These are phyloP conservation scores for Aspergillus glaucus DNA, from an alignment of 2,329 filamentous ascomycete species.

Conservation along the genomic window DNA sequence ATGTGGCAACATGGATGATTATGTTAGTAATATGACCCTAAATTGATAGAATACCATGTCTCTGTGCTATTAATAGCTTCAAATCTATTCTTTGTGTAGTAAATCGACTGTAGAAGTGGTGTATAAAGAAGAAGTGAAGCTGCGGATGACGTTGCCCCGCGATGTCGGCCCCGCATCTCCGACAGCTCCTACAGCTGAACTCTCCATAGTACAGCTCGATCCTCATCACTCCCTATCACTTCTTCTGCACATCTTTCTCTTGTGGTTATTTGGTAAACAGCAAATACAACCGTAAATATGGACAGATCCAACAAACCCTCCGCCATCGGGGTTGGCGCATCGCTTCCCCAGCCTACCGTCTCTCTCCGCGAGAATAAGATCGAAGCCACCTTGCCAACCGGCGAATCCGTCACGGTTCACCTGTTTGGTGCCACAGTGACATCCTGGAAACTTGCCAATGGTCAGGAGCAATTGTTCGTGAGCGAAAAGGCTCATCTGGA, in stretches of 20 bases:
- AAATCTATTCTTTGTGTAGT: not conserved
- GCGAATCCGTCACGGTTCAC: conserved; percentile 77
- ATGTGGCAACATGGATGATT: conserved; percentile 40
- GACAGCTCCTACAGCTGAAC: conserved; percentile 1
- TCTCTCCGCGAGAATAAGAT: conserved; percentile 68
- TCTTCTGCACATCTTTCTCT: not conserved
- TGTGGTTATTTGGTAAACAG: no score
- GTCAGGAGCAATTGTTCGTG: conserved; percentile 78
- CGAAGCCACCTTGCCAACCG: conserved; percentile 72
- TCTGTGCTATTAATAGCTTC: not conserved
- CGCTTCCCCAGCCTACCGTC: conserved; percentile 70
- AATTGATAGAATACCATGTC: not conserved
- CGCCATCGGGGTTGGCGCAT: conserved; percentile 67
- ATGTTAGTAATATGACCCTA: not conserved
- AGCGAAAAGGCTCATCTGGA: conserved; percentile 75
- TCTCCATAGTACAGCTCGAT: not conserved
- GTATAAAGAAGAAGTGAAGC: not conserved
- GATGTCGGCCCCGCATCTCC: not conserved
- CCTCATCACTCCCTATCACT: not conserved
- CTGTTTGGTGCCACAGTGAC: conserved; percentile 90
- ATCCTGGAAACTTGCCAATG: conserved; percentile 80
- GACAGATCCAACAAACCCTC: conserved; percentile 80
- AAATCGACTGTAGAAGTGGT: not conserved
- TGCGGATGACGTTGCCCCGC: not conserved
- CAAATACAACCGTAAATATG: conserved; percentile 38